Conservation (phyloP, 495 filamentous ascomycete genomes). For the Sporormia fimetaria region DNA sequence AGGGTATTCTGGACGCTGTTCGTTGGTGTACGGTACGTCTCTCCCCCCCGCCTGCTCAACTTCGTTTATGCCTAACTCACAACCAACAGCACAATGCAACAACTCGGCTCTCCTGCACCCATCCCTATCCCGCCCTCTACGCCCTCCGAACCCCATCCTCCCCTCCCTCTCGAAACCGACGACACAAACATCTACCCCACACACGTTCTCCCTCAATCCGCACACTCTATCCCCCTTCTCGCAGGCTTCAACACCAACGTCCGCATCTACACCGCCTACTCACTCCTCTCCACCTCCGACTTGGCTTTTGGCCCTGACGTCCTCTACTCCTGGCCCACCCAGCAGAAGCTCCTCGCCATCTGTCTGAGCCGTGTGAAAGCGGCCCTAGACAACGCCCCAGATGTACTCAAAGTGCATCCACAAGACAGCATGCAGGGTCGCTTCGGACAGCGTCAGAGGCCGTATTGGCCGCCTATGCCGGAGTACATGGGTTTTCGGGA, state of each 20-base stretch:
- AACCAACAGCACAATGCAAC: constrained; percentile 46
- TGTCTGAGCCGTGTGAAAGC: constrained; percentile 50
- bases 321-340: constrained; percentile 60
- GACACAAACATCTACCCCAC: constrained; percentile 60
- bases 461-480: constrained; percentile 23
- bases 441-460: constrained; percentile 15
- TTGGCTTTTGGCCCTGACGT: constrained; percentile 59
- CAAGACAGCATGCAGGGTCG: constrained; percentile 15
- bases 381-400: constrained; percentile 47
- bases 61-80: neutral
- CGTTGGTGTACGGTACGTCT: constrained; percentile 42
- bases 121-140: constrained; percentile 60
- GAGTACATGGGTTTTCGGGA: constrained; percentile 17
- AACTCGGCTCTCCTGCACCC: constrained; percentile 54
- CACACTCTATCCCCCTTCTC: constrained; percentile 48
- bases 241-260: constrained; percentile 70
- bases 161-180: constrained; percentile 67
- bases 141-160: constrained; percentile 61
- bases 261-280: constrained; percentile 60
- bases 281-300: constrained; percentile 55
- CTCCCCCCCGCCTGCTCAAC: neutral
- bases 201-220: constrained; percentile 52
- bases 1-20: constrained; percentile 71
- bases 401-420: constrained; percentile 45
- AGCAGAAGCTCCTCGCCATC: constrained; percentile 51